Evolutionary conservation across 2,329 filamentous ascomycete genomes (phyloP).

Genomic region (Cercospora zeina): DNA sequence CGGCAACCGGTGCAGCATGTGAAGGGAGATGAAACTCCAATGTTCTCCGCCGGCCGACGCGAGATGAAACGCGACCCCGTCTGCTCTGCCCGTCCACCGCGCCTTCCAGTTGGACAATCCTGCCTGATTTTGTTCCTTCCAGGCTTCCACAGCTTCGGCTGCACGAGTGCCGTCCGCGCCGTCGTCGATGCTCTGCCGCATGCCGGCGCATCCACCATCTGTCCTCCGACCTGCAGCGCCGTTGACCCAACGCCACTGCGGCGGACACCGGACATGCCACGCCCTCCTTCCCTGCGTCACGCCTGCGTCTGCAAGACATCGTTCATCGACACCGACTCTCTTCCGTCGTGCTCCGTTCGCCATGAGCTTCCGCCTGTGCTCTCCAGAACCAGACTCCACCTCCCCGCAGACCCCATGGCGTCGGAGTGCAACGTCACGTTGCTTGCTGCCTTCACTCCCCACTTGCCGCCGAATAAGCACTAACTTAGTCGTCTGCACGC

Average conservation of each 20-base stretch:
- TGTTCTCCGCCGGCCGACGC: neutral
- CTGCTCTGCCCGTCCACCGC: too few species aligned
- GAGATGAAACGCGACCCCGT: neutral
- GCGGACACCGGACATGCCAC: neutral
- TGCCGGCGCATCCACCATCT: neutral
- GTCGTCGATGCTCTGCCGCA: neutral
- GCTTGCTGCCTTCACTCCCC: neutral
- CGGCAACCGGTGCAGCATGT: neutral
- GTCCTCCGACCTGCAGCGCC: neutral
- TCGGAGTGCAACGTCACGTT: slow-evolving; percentile 1
- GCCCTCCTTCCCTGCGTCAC: too few species aligned
- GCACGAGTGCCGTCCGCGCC: neutral
- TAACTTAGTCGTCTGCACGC: neutral
- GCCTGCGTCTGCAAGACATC: neutral
- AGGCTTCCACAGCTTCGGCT: neutral
- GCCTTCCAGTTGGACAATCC: too few species aligned
- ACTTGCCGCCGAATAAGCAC: neutral
- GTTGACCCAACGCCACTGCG: neutral
- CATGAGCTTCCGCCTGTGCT: neutral
- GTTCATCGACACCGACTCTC: neutral
- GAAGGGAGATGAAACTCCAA: neutral
- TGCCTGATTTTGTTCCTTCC: neutral
- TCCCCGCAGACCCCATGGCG: neutral
- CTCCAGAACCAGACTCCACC: neutral
- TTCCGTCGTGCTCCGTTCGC: slow-evolving; percentile 5